Base-by-base conservation (phyloP, 2,329 filamentous ascomycete genomes). In the Nemania abortiva region DNA sequence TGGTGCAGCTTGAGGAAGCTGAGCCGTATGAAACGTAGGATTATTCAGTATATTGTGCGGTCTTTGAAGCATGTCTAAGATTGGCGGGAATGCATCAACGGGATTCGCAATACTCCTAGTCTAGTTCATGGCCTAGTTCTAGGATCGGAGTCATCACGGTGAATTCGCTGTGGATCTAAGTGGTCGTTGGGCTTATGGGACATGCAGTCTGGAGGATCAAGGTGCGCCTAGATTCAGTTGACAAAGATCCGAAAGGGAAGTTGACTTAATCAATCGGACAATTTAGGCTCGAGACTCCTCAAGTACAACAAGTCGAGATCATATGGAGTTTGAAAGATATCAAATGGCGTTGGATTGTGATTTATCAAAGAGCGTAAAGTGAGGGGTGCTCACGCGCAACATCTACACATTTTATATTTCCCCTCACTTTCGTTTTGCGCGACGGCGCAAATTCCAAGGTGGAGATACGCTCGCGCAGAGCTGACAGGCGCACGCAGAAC, bases 61-160 rank as follows among this genome's bases (percentile, higher is more conserved):
- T 73, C 72, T 74, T 74, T 73, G 73, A 74, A 77, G 73, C 75
- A 77, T 77, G 58, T 74, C 75, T 72, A 57, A 68, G 18, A 54
- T 47, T 39, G 60, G 52, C 66, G 45, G 20, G 47, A 72, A 67
- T 71, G 64, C 70, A 73, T 73, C 61, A 62, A 70, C 22, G 22
- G 29, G 62, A n/a, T 60, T 66, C 27, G 22, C 39, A 59, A 65
- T 34, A 67, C 66, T 65, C 66, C 63, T 66, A 62, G 66, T 69
- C 71, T 70, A 69, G 67, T 67, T 68, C 62, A 63, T 49, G 37
- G 50, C 66, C 67, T 72, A 69, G 65, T 73, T 72, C 68, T 74
- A 73, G 68, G 71, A 69, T 69, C 63, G 63, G 65, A 73, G 71
- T 76, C 74, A 76, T 77, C 74, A 76, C 74, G 70, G 62, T 61